Conservation (phyloP, 352 stramenopile species). For the Phytophthora crassamura region DNA sequence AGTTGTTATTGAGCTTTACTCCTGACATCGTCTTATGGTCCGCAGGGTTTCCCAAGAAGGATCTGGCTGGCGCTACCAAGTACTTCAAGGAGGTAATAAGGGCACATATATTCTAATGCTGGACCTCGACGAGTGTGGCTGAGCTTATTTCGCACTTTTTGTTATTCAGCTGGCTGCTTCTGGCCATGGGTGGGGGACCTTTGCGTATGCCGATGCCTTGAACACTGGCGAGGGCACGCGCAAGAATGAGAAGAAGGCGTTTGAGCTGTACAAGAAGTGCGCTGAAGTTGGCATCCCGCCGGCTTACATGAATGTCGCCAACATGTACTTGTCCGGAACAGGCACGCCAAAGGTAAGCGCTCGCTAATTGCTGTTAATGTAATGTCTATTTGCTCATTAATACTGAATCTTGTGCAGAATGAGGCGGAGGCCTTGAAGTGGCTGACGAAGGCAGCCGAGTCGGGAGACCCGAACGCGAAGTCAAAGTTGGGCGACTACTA, state of each 20-base stretch:
- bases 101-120: no score
- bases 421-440: slow-evolving; percentile 71
- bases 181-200: slow-evolving; percentile 79
- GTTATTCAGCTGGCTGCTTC: slow-evolving; percentile 50
- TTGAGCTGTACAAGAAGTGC: slow-evolving; percentile 77
- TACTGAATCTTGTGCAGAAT: slow-evolving; percentile 47
- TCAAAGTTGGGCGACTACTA: slow-evolving; percentile 77
- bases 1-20: neutral
- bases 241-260: slow-evolving; percentile 80
- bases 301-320: slow-evolving; percentile 83
- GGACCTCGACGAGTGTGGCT: neutral
- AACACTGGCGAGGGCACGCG: slow-evolving; percentile 77
- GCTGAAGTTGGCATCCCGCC: slow-evolving; percentile 70
- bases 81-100: slow-evolving; percentile 75
- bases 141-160: neutral
- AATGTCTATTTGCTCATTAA: neutral
- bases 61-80: slow-evolving; percentile 59
- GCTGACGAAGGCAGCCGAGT: slow-evolving; percentile 78
- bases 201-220: slow-evolving; percentile 83
- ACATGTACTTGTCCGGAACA: slow-evolving; percentile 79
- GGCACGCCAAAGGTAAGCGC: slow-evolving; percentile 69
- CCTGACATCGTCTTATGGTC: neutral
- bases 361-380: neutral
- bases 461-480: slow-evolving; percentile 77
- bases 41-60: slow-evolving; percentile 64